Base-by-base conservation (phyloP, 164 flowering plant species). In the Buxus sempervirens region DNA sequence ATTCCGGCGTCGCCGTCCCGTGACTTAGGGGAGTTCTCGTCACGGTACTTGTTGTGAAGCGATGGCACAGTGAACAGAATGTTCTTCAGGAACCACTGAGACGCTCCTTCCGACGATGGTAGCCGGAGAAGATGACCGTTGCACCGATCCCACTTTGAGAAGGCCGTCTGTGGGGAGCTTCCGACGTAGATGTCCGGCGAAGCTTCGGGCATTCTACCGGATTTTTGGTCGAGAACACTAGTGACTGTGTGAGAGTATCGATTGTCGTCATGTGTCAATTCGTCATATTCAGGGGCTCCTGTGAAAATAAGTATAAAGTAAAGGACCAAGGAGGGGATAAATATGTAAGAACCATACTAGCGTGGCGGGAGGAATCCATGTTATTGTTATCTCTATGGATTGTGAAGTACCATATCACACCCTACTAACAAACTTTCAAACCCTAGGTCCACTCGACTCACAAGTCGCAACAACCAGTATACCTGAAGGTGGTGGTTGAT, bases 201-300 rank as follows among this genome's bases (percentile, higher is more conserved):
- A 15, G 82, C 60, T 16, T 81, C 75, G 0, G 86, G 54, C 82
- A 83, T 80, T 18, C 77, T 74, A 65, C 49, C 53, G 1, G 86
- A 59, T 24, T 86, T 92, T 68, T 57, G 66, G 56, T 83, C 85
- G 23, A 95, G 85, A 69, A 95, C 76, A 64, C 85, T 73, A 1
- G 97, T 82, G 23, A 95, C 90, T 7, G 93, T 90, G 68, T 86
- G 91, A 13, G 93, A 87, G 71, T 95, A 95, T 74, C 87, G 97
- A 0, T 81, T 70, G 74, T 88, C 96, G 56, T 91, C 96, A 41
- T 72, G 83, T 1, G 83, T 28, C 62, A 82, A 49, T 28, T 83
- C 85, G 0, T 82, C 85, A 13, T 77, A 54, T n/a, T 69, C 65
- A n/a, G 67, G 67, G 19, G 64, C 36, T 23, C 70, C 87, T 84